Conservation (phyloP, 805 yeast genomes). For the Saturnispora ahearnii region DNA sequence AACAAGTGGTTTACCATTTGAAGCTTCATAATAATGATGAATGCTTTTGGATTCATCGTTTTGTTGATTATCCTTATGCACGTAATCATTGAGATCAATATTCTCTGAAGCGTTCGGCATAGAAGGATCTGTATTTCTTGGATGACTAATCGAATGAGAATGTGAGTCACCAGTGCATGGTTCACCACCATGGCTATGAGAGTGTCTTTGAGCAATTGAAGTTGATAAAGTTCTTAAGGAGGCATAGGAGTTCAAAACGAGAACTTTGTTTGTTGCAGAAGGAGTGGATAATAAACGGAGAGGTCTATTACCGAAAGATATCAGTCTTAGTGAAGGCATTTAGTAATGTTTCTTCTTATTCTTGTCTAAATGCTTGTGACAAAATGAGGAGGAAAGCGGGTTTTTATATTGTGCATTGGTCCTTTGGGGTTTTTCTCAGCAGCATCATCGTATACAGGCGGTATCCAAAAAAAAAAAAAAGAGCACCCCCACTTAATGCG, state of each 20-base stretch:
- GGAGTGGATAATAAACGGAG: no score
- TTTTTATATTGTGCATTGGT: no score
- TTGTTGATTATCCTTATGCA: not conserved
- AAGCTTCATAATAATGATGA: slow-evolving; percentile 16
- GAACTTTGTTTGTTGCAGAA: no score
- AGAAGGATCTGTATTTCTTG: not conserved
- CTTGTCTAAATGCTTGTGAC: no score
- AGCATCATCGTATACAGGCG: no score
- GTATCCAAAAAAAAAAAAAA: no score
- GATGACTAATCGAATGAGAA: slow-evolving; percentile 5
- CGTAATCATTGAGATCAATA: slow-evolving; percentile 3
- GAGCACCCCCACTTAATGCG: not conserved
- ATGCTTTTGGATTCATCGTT: slow-evolving; percentile 2
- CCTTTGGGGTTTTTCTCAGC: no score
- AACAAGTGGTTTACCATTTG: slow-evolving; percentile 4
- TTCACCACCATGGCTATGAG: slow-evolving; percentile 8
- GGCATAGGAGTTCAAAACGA: no score
- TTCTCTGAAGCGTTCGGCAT: not conserved
- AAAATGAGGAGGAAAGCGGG: no score
- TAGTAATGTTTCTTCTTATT: no score
- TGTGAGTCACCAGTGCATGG: slow-evolving; percentile 7
- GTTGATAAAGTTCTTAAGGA: not conserved
- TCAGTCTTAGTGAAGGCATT: no score
- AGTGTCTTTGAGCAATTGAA: slow-evolving; percentile 1
- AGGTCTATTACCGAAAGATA: no score